Base-by-base conservation (phyloP, 768 basidiomycete species). In the Boletus eberwhitei region DNA sequence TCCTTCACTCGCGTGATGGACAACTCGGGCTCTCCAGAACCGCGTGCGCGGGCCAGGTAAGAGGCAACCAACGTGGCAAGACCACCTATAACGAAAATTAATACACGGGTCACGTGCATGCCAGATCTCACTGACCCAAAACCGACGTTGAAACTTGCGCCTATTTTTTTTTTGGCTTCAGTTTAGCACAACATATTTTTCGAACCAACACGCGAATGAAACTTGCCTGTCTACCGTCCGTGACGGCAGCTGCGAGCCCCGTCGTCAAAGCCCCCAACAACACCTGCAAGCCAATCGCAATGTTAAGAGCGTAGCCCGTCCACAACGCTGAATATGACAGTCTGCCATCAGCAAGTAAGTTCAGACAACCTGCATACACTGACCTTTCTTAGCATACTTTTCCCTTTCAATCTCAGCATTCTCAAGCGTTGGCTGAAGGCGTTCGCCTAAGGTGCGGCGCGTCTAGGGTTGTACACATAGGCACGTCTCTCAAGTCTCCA, bases 11-110 rank as follows among this genome's bases (percentile, higher is more conserved):
- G 79, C 4, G 72, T 65, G 31, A 76, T 73, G 0, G 85, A 86
- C n/a, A 77, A 48, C 56, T 89, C 85, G 2, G 88, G 88, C 59
- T 90, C 88, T 36, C 80, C 80, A 0, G 86, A 83, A 12, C 87
- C 86, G 26, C 87, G 81, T 24, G 80, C 77, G 13, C 84, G 81
- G 4, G 88, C 88, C 24, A 90, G 75, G 67, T 86, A 90, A 2
- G 87, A 85, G 17, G 88, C 87, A 14, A 85, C 78, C 19, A 89
- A 21, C 0, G 88, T 90, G 4, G 87, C 69, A 12, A 86, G 53
- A n/a, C 83, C 87, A 32, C 88, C 85, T 83, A 17, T 0, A 49
- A 21, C 19, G 8, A 38, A 31, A 17, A 17, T 59, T 29, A 50
- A 44, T 7, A 2, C 6, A 36, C 19, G 39, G 21, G 9, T 32